phyloP scores from a whole-genome alignment of 805 yeast genomes.

The Lipomyces mesembrius region DNA sequence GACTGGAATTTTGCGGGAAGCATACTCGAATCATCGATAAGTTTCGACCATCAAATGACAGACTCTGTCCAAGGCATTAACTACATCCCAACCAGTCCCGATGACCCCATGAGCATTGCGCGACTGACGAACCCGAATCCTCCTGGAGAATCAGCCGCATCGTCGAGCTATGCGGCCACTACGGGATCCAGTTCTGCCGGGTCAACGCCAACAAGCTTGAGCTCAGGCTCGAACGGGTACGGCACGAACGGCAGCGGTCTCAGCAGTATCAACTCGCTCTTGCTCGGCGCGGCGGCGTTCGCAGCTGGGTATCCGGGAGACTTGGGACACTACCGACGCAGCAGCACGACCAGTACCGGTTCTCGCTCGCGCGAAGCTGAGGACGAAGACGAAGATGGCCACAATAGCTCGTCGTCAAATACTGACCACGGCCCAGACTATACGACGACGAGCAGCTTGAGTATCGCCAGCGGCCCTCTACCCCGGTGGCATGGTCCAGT shows the following conservation, averaged over 20 bases:
- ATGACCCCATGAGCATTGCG: constrained; percentile 41
- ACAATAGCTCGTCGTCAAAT: constrained; percentile 3
- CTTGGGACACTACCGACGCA: not conserved
- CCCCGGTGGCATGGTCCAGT: not conserved
- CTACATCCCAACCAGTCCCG: constrained; percentile 14
- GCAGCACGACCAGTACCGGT: constrained; percentile 42
- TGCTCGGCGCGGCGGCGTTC: constrained; percentile 17
- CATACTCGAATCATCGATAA: not conserved
- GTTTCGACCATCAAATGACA: not conserved
- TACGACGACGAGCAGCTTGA: not conserved
- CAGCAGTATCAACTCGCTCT: constrained; percentile 13
- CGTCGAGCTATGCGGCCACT: constrained; percentile 30
- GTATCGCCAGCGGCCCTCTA: not conserved
- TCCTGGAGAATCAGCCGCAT: constrained; percentile 34
- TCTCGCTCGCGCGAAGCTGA: constrained; percentile 17
- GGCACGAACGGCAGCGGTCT: not conserved
- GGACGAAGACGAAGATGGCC: constrained; percentile 11
- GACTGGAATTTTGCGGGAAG: not conserved
- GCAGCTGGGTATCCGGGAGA: not conserved
- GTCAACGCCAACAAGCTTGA: constrained; percentile 6
- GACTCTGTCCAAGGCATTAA: not conserved
- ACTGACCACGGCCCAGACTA: not conserved
- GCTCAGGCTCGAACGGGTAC: not conserved
- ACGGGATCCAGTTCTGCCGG: constrained; percentile 4
- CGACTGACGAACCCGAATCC: constrained; percentile 40